Evolutionary conservation across 371 early-diverging fungal species (phyloP), one percentile per base, ranked within the genome.

Genomic region (Lichtheimia corymbifera): DNA sequence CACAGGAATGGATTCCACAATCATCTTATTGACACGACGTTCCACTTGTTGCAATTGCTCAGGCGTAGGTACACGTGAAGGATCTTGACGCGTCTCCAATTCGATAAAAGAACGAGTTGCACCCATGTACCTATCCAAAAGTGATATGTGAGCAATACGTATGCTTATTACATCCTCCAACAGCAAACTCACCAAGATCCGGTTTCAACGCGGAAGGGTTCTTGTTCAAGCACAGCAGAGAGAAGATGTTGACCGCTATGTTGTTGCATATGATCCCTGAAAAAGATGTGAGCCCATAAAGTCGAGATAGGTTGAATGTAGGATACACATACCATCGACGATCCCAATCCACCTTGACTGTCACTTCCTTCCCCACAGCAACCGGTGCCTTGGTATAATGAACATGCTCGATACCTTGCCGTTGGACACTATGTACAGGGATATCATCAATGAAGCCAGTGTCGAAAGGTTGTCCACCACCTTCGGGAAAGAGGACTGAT

Each of bases 191-290:
- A 80, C 91, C 93, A 92, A n/a, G 85, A 83, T 3, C 87, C 73
- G 0, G 93, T 92, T 7, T 80, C 77, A 25, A 83, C 70, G 11
- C 73, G 68, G 57, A 81, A 84, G 14, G 82, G 84, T 13, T 63
- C 70, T 53, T 77, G 74, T 59, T 87, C 89, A n/a, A 91, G 75
- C 14, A 90, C 67, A 3, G 91, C 92, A 57, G 85, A 84, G 1
- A 92, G 66, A 40, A 92, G 72, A 65, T 92, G 93, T 58, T 92
- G 93, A 1, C 91, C 91, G 59, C 82, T 84, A 65, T 92, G 93
- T 62, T 92, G 93, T 66, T 91, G 92, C 79, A 90, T 86, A 61
- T 87, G 86, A 57, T 92, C 92, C 62, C 68, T 67, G 27, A 17
- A 27, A 24, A 24, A 27, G 35, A 17, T 18, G 5, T 12, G 11